Percentiles rank a stretch among this genome's conserved stretches.
These are phyloP conservation scores for Lophium mytilinum DNA, from an alignment of 495 filamentous ascomycete species.

Conservation along the genomic window DNA sequence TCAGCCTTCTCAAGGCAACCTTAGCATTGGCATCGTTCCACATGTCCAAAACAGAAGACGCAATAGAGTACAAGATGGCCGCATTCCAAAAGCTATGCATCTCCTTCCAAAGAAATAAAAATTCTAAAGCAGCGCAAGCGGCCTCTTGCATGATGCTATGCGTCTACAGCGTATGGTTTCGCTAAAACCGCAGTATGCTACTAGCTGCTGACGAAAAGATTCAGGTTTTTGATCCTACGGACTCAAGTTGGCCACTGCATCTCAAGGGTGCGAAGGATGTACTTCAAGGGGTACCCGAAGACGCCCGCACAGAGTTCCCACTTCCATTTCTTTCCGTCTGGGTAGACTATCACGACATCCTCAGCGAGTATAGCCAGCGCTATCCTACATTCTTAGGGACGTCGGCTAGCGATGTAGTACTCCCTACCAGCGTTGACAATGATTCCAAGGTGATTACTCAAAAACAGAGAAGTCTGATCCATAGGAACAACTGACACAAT, in stretches of 20 bases:
- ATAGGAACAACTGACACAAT: not conserved
- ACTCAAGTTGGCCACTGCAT: constrained; percentile 9
- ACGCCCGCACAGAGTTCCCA: not conserved
- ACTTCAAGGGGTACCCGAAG: not conserved
- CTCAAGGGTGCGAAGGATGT: constrained; percentile 10
- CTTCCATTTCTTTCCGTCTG: constrained; percentile 7
- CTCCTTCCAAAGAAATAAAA: not conserved
- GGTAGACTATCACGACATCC: constrained; percentile 10
- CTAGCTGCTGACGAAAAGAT: no score
- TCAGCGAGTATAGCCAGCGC: constrained; percentile 6
- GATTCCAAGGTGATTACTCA: not conserved
- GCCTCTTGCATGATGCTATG: constrained; percentile 14
- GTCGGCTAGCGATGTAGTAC: not conserved
- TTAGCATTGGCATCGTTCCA: constrained; percentile 13
- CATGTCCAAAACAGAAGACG: constrained; percentile 4
- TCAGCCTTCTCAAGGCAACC: constrained; percentile 8
- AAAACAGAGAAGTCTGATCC: not conserved
- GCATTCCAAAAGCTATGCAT: constrained; percentile 7
- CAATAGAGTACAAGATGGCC: constrained; percentile 4
- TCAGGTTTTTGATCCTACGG: constrained; percentile 14
- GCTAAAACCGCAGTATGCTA: no score
- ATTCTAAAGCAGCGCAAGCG: not conserved
- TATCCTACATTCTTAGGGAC: not conserved
- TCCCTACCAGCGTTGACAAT: not conserved
- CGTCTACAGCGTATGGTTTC: constrained; percentile 11